Base-by-base conservation (phyloP, 345 rosid genomes). In the Conringia planisiliqua region DNA sequence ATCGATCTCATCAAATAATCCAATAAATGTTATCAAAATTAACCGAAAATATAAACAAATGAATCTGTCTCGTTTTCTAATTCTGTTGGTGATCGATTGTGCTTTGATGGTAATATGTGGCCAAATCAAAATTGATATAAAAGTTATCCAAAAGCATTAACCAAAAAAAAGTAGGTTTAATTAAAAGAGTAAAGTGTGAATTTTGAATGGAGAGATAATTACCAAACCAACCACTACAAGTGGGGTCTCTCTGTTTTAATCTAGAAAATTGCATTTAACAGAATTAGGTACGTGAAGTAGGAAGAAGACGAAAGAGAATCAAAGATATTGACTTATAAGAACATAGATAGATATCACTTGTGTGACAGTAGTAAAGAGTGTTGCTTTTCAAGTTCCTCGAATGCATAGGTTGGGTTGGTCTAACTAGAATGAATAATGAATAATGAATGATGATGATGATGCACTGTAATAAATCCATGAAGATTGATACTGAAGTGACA, bases 401-500 rank as follows among this genome's bases (percentile, higher is more conserved):
- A 47, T 60, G 66, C 40, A 65, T 10, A 77, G 59, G 30, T 40
- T 29, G 24, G 73, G 30, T 78, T 78, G 81, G 77, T 78, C 77
- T 72, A 72, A 72, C 77, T 51, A 60, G 60, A 56, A 27, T 56
- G 66, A 62, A 70, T 76, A 12, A 77, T 57, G 55, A 66, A 24
- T n/a, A 56, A 26, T 56, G 66, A 62, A 69, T 76, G 8, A 77
- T 57, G 55, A 66, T 39, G 56, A 77, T 77, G 62, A 77, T 77
- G 62, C 20, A 22, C 6, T 66, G 44, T 71, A 46, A 60, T 42
- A 33, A 56, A 47, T 55, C 62, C 58, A 59, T 50, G 73, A 78
- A 78, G 81, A 71, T 78, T 72, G 73, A 78, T 42, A 51, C 40
- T 27, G 77, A 66, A 78, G 77, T 72, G 77, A 78, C 73, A 66